Conservation (phyloP, 495 filamentous ascomycete genomes). For the Corynascus novoguineensis region DNA sequence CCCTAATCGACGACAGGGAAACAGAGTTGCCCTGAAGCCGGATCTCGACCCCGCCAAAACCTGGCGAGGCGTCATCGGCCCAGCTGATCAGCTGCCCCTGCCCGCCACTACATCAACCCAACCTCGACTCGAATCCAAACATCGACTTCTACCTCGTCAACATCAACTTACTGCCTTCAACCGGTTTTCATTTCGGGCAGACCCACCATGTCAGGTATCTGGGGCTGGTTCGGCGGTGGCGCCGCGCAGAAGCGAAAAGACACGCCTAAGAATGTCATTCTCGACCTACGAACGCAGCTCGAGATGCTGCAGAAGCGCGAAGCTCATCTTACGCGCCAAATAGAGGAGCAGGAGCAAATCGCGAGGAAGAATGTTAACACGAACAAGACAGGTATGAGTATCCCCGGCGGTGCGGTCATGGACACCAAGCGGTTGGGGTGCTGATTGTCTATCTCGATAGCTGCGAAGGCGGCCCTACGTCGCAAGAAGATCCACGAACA, state of each 20-base stretch:
- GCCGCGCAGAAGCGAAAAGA: constrained; percentile 81
- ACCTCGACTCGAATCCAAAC: neutral
- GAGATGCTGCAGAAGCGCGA: constrained; percentile 98
- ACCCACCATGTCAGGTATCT: constrained; percentile 55
- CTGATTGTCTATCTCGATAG: constrained; percentile 44
- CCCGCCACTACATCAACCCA: constrained; percentile 5
- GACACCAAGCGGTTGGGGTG: neutral
- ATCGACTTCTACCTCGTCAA: neutral
- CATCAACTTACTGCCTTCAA: no score
- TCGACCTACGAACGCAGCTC: constrained; percentile 78
- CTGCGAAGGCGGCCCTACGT: constrained; percentile 83
- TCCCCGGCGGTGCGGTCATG: neutral
- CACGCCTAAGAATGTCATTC: constrained; percentile 93
- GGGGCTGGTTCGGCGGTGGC: constrained; percentile 81
- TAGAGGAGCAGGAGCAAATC: constrained; percentile 85
- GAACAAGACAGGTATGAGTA: constrained; percentile 82
- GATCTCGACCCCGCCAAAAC: constrained; percentile 28
- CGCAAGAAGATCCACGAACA: constrained; percentile 92
- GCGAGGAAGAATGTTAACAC: constrained; percentile 85
- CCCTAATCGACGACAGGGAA: neutral
- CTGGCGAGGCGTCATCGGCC: constrained; percentile 30
- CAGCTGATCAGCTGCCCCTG: constrained; percentile 24
- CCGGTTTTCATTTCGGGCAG: neutral
- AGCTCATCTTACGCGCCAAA: constrained; percentile 81
- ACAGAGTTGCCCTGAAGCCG: constrained; percentile 13